phyloP scores from a whole-genome alignment of 2,329 filamentous ascomycete genomes.

The Alternaria sp. region DNA sequence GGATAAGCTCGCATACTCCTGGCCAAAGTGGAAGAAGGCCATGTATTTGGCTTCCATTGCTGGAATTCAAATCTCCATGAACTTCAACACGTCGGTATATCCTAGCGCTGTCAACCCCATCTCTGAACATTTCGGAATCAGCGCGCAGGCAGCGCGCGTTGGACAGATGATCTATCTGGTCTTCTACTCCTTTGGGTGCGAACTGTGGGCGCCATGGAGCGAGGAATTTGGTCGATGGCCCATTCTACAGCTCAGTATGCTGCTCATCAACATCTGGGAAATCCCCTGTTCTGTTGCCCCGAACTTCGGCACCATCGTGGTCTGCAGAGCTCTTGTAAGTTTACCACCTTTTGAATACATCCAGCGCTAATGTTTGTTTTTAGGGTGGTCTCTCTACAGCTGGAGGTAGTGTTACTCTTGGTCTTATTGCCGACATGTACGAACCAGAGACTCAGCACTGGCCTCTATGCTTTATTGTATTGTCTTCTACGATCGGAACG shows the following conservation, averaged over 20 bases:
- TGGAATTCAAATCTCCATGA: conserved; percentile 64
- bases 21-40: conserved; percentile 61
- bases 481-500: conserved; percentile 68
- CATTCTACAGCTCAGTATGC: conserved; percentile 69
- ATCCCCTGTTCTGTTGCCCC: conserved; percentile 67
- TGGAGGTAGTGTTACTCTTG: conserved; percentile 69
- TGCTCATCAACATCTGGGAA: conserved; percentile 69
- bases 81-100: conserved; percentile 64
- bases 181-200: conserved; percentile 82
- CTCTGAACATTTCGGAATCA: conserved; percentile 65
- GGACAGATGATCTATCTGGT: conserved; percentile 67
- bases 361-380: conserved; percentile 53
- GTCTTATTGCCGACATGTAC: conserved; percentile 70
- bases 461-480: conserved; percentile 63
- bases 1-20: conserved; percentile 57
- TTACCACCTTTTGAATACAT: conserved; percentile 63
- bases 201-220: conserved; percentile 81
- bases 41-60: conserved; percentile 61
- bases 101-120: conserved; percentile 61
- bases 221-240: conserved; percentile 74
- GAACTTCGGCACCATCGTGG: conserved; percentile 72
- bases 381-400: conserved; percentile 58
- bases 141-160: conserved; percentile 31
- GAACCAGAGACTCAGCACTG: conserved; percentile 66
- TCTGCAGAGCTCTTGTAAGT: conserved; percentile 66